These are phyloP conservation scores for Saccharomycopsis guyanensis DNA, from an alignment of 805 yeast genomes.

Conservation along the genomic window DNA sequence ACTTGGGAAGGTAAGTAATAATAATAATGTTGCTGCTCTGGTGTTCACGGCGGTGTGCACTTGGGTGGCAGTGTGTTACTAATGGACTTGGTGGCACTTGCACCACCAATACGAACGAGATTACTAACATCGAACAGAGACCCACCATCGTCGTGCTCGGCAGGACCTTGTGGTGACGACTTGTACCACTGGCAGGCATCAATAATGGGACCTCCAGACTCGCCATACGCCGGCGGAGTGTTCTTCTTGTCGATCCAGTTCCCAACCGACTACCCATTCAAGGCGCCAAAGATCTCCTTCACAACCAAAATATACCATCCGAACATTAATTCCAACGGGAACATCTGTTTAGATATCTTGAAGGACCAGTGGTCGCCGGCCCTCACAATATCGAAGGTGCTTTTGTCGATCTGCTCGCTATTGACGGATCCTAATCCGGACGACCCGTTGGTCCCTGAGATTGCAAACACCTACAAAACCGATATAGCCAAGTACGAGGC, in stretches of 20 bases:
- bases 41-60: no score
- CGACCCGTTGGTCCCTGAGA: slow-evolving; percentile 98
- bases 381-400: slow-evolving; percentile 88
- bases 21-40: no score
- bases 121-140: slow-evolving; percentile 46
- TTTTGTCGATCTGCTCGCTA: slow-evolving; percentile 89
- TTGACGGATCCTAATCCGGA: slow-evolving; percentile 98
- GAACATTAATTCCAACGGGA: slow-evolving; percentile 91
- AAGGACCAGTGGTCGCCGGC: slow-evolving; percentile 99
- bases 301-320: slow-evolving; percentile 97
- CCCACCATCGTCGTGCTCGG: slow-evolving; percentile 98
- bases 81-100: no score
- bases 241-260: slow-evolving; percentile 93
- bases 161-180: slow-evolving; percentile 98
- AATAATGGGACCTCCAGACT: slow-evolving; percentile 97
- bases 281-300: slow-evolving; percentile 92
- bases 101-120: no score
- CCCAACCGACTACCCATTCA: slow-evolving; percentile 99
- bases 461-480: slow-evolving; percentile 92
- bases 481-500: slow-evolving; percentile 93
- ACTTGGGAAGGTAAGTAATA: slow-evolving; percentile 84
- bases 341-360: slow-evolving; percentile 92
- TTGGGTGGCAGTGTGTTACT: no score
- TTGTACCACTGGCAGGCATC: slow-evolving; percentile 99
- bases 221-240: slow-evolving; percentile 86